Base-by-base conservation (phyloP, 192 early-diverging fungal species). In the Entomortierella lignicola region DNA sequence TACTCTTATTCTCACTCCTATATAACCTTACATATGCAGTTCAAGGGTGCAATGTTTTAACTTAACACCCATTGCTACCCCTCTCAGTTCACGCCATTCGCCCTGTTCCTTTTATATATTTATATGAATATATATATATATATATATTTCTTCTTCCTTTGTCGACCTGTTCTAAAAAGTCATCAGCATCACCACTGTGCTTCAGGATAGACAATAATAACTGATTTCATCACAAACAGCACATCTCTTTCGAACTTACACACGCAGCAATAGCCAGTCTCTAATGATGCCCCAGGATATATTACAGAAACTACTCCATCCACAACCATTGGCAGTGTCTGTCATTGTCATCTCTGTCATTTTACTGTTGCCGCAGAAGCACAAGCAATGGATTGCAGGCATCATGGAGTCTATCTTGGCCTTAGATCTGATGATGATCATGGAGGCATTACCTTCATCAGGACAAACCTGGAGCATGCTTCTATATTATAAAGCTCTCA, bases 211-310 rank as follows among this genome's bases (percentile, higher is more conserved):
- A n/a, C n/a, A 37, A 37, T 37, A 37, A 37, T 37, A 37, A 37
- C 34, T 10, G 34, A 37, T 37, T 10, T 10, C 54, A 25, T 55
- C 54, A 17, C 26, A 55, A 8, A 30, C 54, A 27, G 23, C 54
- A 58, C 17, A 47, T 15, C 44, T 47, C 56, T 37, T 37, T 58
- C 15, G 8, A 47, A 54, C 10, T 30, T 1, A 13, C 5, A 34
- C 27, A 27, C n/a, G n/a, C n/a, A n/a, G n/a, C n/a, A n/a, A n/a
- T n/a, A 56, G 8, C 30, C 31, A 56, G 58, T 13, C 21, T 39
- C 42, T 51, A 25, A 72, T 57, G 51, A 77, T 57, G 73, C 43
- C 69, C 25, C 73, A 77, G 66, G 66, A 77, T 44, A 77, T 60
- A 27, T 30, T 77, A 32, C 65, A 69, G n/a, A 68, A 64, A 29